Conservation (phyloP, 495 filamentous ascomycete genomes). For the Penicillium dipodomyicola region DNA sequence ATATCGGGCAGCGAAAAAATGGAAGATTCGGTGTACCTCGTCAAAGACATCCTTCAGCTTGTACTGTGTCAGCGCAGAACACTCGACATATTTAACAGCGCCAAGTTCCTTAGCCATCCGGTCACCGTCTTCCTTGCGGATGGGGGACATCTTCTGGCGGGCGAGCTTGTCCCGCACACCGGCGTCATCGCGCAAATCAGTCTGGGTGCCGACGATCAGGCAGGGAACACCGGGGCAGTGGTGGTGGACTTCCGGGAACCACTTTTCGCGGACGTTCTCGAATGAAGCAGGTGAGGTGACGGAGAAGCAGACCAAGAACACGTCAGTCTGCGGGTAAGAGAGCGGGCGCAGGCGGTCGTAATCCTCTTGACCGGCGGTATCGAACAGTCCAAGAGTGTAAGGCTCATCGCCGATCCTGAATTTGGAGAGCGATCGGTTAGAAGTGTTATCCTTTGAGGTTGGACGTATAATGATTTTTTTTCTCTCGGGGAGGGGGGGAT, state of each 20-base stretch:
- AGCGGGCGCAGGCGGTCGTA: conserved; percentile 95
- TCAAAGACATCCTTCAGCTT: conserved; percentile 99
- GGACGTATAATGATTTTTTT: conserved; percentile 10
- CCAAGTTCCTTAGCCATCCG: conserved; percentile 93
- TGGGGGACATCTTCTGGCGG: conserved; percentile 93
- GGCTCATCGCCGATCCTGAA: conserved; percentile 97
- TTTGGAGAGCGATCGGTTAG: conserved; percentile 23
- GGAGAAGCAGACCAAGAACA: conserved; percentile 98
- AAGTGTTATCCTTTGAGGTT: neutral
- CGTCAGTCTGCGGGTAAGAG: conserved; percentile 97
- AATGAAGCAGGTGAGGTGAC: conserved; percentile 98
- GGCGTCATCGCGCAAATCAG: conserved; percentile 91
- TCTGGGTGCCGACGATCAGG: conserved; percentile 96
- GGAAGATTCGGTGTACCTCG: conserved; percentile 62
- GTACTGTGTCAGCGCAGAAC: conserved; percentile 95
- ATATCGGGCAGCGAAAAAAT: conserved; percentile 5
- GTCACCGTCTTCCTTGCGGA: conserved; percentile 89
- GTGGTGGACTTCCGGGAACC: conserved; percentile 98
- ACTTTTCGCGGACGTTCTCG: conserved; percentile 98
- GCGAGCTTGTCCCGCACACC: conserved; percentile 84
- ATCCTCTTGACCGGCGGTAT: conserved; percentile 99
- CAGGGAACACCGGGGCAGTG: conserved; percentile 98
- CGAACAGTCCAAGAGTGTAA: conserved; percentile 94
- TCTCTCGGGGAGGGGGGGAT: neutral
- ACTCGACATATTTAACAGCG: conserved; percentile 98